These are phyloP conservation scores for Cordyceps militaris DNA, from an alignment of 2,329 filamentous ascomycete genomes.

Conservation along the genomic window DNA sequence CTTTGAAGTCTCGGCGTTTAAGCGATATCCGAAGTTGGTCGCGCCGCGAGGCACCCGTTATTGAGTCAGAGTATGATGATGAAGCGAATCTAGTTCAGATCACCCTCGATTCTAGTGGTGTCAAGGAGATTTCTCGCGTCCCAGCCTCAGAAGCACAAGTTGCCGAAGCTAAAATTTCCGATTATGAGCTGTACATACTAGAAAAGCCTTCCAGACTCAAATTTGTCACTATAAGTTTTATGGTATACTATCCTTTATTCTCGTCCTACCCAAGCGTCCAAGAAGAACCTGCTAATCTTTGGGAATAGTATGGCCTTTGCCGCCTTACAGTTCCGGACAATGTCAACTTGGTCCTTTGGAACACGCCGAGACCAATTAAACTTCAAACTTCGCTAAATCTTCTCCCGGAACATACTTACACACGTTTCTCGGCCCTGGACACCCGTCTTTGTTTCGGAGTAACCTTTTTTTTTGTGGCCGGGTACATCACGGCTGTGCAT, in stretches of 20 bases:
- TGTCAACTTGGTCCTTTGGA: background rate
- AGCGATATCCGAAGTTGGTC: background rate
- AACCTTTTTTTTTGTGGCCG: background rate
- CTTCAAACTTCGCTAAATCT: background rate
- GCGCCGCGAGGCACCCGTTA: background rate
- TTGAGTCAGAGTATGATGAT: background rate
- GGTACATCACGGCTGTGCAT: background rate
- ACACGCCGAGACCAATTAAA: background rate
- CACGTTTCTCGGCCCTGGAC: background rate
- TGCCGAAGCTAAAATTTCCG: background rate
- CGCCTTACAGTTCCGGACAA: background rate
- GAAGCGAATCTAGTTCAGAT: background rate
- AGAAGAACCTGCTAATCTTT: background rate
- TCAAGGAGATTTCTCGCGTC: background rate
- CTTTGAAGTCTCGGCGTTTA: background rate
- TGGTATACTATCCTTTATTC: background rate
- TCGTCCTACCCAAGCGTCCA: background rate
- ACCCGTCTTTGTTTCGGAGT: background rate
- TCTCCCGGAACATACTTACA: background rate
- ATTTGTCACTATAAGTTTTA: background rate
- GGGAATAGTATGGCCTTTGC: background rate
- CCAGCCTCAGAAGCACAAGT: background rate
- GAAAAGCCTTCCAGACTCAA: background rate
- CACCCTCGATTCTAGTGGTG: background rate
- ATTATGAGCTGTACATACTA: background rate